phyloP scores from a whole-genome alignment of 805 yeast genomes.

The Komagataella populi region DNA sequence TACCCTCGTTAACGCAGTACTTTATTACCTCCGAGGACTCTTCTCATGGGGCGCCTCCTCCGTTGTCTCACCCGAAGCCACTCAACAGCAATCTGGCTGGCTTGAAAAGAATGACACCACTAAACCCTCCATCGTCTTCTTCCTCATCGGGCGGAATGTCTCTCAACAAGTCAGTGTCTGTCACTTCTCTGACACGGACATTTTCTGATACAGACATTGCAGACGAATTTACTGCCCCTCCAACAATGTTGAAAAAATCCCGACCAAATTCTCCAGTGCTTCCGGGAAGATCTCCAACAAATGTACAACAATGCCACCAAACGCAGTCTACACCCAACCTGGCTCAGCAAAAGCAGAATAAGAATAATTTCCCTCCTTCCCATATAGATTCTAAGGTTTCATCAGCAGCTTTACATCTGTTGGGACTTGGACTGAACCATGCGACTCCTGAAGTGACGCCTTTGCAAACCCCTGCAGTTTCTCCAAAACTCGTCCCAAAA shows the following conservation, averaged over 20 bases:
- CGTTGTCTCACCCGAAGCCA: conserved; percentile 18
- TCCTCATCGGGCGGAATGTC: background rate
- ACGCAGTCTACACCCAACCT: conserved; percentile 4
- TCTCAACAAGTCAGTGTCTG: background rate
- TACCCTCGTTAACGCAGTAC: conserved; percentile 38
- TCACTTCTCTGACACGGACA: conserved; percentile 2
- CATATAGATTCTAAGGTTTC: conserved; percentile 7
- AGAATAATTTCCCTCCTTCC: background rate
- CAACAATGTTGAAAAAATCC: conserved; percentile 29
- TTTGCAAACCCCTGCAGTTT: conserved; percentile 21
- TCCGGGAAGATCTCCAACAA: conserved; percentile 12
- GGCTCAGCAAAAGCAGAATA: conserved; percentile 3
- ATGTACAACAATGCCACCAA: conserved; percentile 5
- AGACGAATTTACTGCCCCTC: conserved; percentile 8
- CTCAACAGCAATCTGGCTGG: conserved; percentile 23
- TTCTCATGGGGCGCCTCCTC: conserved; percentile 16
- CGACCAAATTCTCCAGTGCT: conserved; percentile 33
- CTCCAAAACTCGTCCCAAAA: conserved; percentile 16
- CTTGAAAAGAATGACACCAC: conserved; percentile 32
- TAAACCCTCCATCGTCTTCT: conserved; percentile 4
- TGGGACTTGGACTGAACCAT: conserved; percentile 9
- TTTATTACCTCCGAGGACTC: conserved; percentile 13
- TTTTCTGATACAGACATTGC: conserved; percentile 4
- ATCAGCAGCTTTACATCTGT: conserved; percentile 15
- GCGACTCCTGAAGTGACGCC: conserved; percentile 20